phyloP scores from a whole-genome alignment of 768 basidiomycete species.

The Suillus lakei region DNA sequence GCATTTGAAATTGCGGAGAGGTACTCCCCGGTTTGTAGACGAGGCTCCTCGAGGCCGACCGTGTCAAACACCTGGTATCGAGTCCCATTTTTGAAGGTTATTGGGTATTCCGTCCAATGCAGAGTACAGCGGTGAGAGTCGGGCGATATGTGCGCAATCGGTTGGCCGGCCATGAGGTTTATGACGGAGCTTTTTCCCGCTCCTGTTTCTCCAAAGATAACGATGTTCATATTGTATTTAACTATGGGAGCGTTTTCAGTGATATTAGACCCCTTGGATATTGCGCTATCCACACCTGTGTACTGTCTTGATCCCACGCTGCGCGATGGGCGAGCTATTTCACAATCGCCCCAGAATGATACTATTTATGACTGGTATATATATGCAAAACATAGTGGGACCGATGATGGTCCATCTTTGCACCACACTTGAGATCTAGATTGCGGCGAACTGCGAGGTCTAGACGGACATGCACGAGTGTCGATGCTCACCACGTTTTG shows the following conservation, averaged over 20 bases:
- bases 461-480: not conserved
- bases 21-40: slow-evolving; percentile 28
- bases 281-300: not conserved
- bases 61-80: slow-evolving; percentile 37
- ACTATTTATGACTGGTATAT: not conserved
- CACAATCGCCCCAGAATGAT: not conserved
- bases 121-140: slow-evolving; percentile 44
- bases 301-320: not conserved
- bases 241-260: not conserved
- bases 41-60: slow-evolving; percentile 38
- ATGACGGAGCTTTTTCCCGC: slow-evolving; percentile 40
- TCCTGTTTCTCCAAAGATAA: slow-evolving; percentile 51
- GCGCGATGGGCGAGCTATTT: not conserved
- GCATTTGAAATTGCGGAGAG: slow-evolving; percentile 36
- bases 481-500: not conserved
- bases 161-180: slow-evolving; percentile 33
- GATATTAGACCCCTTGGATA: not conserved
- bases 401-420: not conserved
- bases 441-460: not conserved
- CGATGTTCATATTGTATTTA: slow-evolving; percentile 33
- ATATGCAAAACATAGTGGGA: not conserved
- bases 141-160: slow-evolving; percentile 29
- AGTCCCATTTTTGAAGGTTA: slow-evolving; percentile 22
- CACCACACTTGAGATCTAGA: not conserved
- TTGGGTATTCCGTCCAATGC: slow-evolving; percentile 31